phyloP scores from a whole-genome alignment of 208 protist species.

The Herpetomonas tarakana region DNA sequence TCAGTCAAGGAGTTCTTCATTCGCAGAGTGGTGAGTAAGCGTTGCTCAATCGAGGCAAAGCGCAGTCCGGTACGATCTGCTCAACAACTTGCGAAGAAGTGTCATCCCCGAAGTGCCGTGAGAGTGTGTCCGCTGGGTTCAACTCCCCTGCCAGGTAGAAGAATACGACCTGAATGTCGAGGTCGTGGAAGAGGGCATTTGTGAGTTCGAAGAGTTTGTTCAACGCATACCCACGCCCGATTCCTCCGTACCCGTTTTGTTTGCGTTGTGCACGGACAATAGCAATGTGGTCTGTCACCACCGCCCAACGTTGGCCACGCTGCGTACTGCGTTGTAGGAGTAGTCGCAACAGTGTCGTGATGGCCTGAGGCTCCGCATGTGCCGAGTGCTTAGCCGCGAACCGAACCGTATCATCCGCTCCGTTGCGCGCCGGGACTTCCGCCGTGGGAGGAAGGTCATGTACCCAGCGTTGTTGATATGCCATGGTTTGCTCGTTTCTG shows the following conservation, averaged over 20 bases:
- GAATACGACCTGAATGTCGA: slow-evolving; percentile 2
- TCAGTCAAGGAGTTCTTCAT: too few relatives aligned
- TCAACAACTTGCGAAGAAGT: too few relatives aligned
- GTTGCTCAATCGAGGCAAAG: too few relatives aligned
- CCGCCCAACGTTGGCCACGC: not conserved
- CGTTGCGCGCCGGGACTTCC: not conserved
- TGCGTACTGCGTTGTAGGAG: not conserved
- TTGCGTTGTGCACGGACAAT: slow-evolving; percentile 9
- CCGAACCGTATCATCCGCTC: not conserved
- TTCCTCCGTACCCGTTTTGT: slow-evolving; percentile 9
- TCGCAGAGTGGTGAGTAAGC: too few relatives aligned
- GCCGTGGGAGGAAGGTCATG: not conserved
- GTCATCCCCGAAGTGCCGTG: slow-evolving; percentile 11
- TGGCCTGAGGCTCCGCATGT: slow-evolving; percentile 10
- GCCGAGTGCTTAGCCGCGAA: slow-evolving; percentile 7
- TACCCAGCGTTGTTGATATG: slow-evolving; percentile 8
- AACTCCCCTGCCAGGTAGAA: slow-evolving; percentile 8
- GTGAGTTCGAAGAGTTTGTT: slow-evolving; percentile 11
- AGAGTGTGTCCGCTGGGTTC: slow-evolving; percentile 9
- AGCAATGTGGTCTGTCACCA: slow-evolving; percentile 5
- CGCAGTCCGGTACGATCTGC: too few relatives aligned
- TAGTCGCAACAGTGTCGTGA: not conserved
- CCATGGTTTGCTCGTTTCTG: not conserved
- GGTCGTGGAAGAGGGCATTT: not conserved
- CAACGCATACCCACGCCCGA: slow-evolving; percentile 3